A percentile compares a stretch with the other conserved stretches of the same genome.
phyloP scores from a whole-genome alignment of 805 yeast genomes.

The Yamadazyma insecticola region DNA sequence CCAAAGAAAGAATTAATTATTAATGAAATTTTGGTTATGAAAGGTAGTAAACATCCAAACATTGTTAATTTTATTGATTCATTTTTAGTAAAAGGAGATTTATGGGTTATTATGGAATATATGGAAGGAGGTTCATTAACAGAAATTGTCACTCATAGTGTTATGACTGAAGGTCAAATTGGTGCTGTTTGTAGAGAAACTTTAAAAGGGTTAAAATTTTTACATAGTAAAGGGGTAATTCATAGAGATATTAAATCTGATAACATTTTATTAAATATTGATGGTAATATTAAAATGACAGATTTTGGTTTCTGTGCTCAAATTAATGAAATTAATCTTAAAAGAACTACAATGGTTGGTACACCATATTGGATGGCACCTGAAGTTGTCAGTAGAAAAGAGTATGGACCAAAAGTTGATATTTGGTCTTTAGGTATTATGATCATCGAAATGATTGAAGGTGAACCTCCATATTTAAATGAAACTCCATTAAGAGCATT shows the following conservation, averaged over 20 bases:
- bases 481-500: slow-evolving; percentile 94
- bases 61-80: slow-evolving; percentile 93
- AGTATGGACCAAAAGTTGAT: slow-evolving; percentile 95
- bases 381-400: slow-evolving; percentile 91
- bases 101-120: slow-evolving; percentile 98
- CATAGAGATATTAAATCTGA: slow-evolving; percentile 97
- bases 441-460: slow-evolving; percentile 98
- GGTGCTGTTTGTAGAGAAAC: slow-evolving; percentile 95
- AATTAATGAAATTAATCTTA: slow-evolving; percentile 50
- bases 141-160: slow-evolving; percentile 87
- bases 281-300: slow-evolving; percentile 89
- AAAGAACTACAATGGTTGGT: slow-evolving; percentile 98
- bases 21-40: slow-evolving; percentile 94
- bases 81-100: slow-evolving; percentile 66
- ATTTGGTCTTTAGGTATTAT: slow-evolving; percentile 97
- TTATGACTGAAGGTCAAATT: slow-evolving; percentile 90
- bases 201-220: slow-evolving; percentile 74
- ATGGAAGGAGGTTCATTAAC: slow-evolving; percentile 99
- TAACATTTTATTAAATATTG: slow-evolving; percentile 75
- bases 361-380: slow-evolving; percentile 99
- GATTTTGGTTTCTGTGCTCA: slow-evolving; percentile 98
- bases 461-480: slow-evolving; percentile 96
- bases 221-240: slow-evolving; percentile 89
- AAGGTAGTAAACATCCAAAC: slow-evolving; percentile 81
- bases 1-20: slow-evolving; percentile 94